Base-by-base conservation (phyloP, 495 filamentous ascomycete genomes). In the Hyaloscypha finlandica region DNA sequence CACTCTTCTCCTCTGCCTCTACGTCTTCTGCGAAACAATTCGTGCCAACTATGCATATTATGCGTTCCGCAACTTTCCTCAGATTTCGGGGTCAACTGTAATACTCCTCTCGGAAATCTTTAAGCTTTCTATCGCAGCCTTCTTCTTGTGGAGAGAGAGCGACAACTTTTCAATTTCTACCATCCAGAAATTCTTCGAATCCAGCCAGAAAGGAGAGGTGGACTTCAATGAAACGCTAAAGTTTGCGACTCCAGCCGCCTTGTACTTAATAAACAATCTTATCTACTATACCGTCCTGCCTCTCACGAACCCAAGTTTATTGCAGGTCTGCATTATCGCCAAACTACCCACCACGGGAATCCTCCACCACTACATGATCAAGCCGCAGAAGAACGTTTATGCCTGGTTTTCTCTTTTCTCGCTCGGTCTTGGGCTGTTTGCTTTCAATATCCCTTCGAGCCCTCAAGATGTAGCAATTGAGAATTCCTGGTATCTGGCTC, bases 331-430 rank as follows among this genome's bases (percentile, higher is more conserved):
- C 52, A 37, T 68, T 19, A 22, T 68, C 11, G 59, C 65, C 19
- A 62, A 68, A 57, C 59, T 68, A 11, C 65, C 65, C 8, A 63
- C 65, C 6, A 68, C 65, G 14, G 65, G 59, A 16, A 63, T 68
- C 22, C 65, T 68, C 30, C 65, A 68, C 37, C 65, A 68, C 31
- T 68, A 56, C 42, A 62, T 62, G 59, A 62, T 68, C 52, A 68
- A 63, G 54, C 31, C 45, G 32, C 65, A 68, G 35, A 45, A 45
- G 8, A 68, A 68, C 32, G 20, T 68, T 31, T 68, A 56, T 48
- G 65, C 59, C 16, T 68, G 65, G 65, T 4, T 42, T 20, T 62
- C 65, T 32, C 65, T 68, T 19, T n/a, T 25, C 19, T 62, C 8
- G 16, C 58, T 68, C 33, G 62, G 59, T 33, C 19, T 68, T 37